Percentiles rank a stretch among this genome's conserved stretches.
phyloP scores from a whole-genome alignment of 129 eudicot species.

The Arctium lappa region DNA sequence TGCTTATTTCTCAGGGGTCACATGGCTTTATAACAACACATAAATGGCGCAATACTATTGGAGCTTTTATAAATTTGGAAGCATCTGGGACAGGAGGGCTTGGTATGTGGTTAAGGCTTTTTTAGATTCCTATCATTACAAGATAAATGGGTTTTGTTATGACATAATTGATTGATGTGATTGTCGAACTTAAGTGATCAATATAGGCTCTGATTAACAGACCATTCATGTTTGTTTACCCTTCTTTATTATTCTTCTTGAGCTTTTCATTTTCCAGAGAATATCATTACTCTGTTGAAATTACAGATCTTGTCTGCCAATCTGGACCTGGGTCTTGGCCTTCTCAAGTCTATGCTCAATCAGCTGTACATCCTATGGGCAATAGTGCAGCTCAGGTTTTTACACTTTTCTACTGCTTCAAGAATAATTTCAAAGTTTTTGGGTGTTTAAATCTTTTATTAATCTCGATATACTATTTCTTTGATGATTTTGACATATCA shows the following conservation, averaged over 20 bases:
- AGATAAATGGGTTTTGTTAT: constrained; percentile 1
- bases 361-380: constrained; percentile 94
- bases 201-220: no score
- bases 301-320: constrained; percentile 88
- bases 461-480: neutral
- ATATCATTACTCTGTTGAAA: constrained; percentile 14
- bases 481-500: constrained; percentile 5
- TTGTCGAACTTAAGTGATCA: no score
- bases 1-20: constrained; percentile 72
- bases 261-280: neutral
- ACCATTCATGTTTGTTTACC: no score
- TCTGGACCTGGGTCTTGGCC: constrained; percentile 99
- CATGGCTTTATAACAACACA: constrained; percentile 96
- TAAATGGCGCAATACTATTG: constrained; percentile 86
- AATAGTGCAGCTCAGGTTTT: constrained; percentile 97
- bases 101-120: constrained; percentile 44
- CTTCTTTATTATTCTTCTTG: no score
- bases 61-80: constrained; percentile 90
- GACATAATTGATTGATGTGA: neutral
- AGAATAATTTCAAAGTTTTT: neutral
- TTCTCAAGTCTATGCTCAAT: constrained; percentile 75
- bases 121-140: constrained; percentile 7
- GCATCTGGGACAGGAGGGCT: constrained; percentile 95
- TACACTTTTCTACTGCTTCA: constrained; percentile 13
- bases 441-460: neutral